These are phyloP conservation scores for Salix dunnii DNA, from an alignment of 345 rosid genomes.

Conservation along the genomic window DNA sequence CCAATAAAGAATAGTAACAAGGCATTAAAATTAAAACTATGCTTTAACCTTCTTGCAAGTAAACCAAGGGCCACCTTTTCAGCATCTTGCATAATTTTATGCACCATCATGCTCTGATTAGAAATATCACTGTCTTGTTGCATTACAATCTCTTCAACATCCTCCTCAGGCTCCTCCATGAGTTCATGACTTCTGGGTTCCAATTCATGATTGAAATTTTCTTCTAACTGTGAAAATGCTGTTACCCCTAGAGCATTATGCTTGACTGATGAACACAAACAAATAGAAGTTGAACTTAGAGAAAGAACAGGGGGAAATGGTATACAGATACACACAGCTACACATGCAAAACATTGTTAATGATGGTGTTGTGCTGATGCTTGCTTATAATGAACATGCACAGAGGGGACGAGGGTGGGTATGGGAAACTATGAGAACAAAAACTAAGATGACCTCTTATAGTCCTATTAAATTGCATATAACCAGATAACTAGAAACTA, in stretches of 20 bases:
- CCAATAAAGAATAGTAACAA: slow-evolving; percentile 1
- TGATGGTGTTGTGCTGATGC: no score
- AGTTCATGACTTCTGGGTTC: slow-evolving; percentile 20
- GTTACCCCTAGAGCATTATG: neutral
- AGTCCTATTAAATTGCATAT: neutral
- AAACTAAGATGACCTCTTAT: neutral
- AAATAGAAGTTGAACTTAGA: neutral
- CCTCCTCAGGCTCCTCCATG: slow-evolving; percentile 30
- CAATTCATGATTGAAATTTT: slow-evolving; percentile 20
- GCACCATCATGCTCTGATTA: slow-evolving; percentile 20
- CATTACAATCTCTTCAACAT: slow-evolving; percentile 32
- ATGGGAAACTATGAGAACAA: neutral
- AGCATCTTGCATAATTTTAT: slow-evolving; percentile 45
- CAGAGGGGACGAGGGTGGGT: no score
- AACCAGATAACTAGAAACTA: neutral
- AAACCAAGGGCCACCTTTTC: slow-evolving; percentile 56
- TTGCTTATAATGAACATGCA: no score
- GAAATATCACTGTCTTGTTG: slow-evolving; percentile 16
- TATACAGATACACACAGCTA: neutral
- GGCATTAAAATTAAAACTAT: slow-evolving; percentile 9
- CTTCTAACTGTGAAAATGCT: slow-evolving; percentile 30
- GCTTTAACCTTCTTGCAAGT: slow-evolving; percentile 57
- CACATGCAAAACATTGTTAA: no score
- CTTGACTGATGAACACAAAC: neutral
- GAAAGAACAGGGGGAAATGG: neutral